phyloP scores from a whole-genome alignment of 805 yeast species.

The Nakazawaea populi region DNA sequence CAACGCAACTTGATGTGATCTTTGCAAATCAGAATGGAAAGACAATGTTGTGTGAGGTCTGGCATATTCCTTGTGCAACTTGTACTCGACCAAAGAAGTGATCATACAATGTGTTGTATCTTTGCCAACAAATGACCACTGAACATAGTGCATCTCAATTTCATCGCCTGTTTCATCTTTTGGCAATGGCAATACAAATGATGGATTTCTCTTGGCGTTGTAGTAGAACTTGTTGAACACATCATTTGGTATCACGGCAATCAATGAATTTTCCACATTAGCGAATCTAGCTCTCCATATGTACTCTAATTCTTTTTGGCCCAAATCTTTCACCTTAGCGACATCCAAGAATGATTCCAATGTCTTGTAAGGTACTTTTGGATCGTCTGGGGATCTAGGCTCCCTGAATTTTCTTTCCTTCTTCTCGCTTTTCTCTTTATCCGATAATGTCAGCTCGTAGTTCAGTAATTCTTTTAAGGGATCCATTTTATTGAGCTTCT shows the following conservation, averaged over 20 bases:
- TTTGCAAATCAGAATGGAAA: constrained; percentile 74
- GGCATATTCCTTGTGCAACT: constrained; percentile 85
- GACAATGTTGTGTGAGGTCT: constrained; percentile 90
- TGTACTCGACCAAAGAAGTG: constrained; percentile 88
- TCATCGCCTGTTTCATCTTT: constrained; percentile 42
- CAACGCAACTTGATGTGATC: constrained; percentile 57
- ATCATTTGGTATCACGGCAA: constrained; percentile 54
- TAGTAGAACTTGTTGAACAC: constrained; percentile 59
- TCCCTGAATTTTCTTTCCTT: constrained; percentile 27
- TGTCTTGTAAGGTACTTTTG: constrained; percentile 56
- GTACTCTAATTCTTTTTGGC: constrained; percentile 60
- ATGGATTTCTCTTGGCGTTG: constrained; percentile 69
- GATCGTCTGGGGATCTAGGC: constrained; percentile 25
- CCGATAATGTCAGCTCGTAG: constrained; percentile 21
- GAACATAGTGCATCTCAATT: constrained; percentile 83
- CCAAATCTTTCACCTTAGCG: constrained; percentile 54
- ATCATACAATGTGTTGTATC: constrained; percentile 82
- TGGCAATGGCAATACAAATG: constrained; percentile 88
- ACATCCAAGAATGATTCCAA: constrained; percentile 66
- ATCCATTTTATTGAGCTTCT: constrained; percentile 55
- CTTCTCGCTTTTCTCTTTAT: constrained; percentile 16
- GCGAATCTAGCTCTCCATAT: constrained; percentile 89
- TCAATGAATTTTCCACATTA: constrained; percentile 48
- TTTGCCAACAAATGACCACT: constrained; percentile 88
- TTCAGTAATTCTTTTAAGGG: constrained; percentile 66